Conservation (phyloP, 2,329 filamentous ascomycete genomes). For the Herpotrichia juniperi region DNA sequence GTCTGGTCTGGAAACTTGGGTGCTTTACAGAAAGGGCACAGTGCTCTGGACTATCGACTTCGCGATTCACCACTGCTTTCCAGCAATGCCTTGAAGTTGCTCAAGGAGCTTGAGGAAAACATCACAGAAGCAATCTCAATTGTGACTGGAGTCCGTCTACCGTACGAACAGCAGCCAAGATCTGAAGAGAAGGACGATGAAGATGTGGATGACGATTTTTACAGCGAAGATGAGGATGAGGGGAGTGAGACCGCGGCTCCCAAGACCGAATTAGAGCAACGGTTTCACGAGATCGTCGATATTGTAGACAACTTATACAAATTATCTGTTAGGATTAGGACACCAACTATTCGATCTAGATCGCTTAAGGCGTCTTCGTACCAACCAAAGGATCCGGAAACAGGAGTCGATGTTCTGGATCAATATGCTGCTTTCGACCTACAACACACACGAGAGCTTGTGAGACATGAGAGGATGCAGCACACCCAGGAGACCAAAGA, state of each 20-base stretch:
- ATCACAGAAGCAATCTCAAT: conserved; percentile 34
- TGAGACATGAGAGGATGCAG: conserved; percentile 27
- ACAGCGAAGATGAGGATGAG: conserved; percentile 35
- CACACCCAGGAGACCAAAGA: conserved; percentile 10
- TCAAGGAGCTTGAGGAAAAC: conserved; percentile 40
- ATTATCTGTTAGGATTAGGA: conserved; percentile 44
- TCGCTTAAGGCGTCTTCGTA: conserved; percentile 44
- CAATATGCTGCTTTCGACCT: conserved; percentile 39
- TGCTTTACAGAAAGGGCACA: conserved; percentile 44
- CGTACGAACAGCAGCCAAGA: conserved; percentile 38
- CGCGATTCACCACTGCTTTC: conserved; percentile 43
- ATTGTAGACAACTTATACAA: conserved; percentile 47
- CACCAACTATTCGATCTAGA: conserved; percentile 39
- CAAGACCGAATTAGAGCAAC: conserved; percentile 40
- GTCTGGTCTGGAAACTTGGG: conserved; percentile 46
- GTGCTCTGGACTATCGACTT: conserved; percentile 44
- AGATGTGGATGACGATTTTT: conserved; percentile 33
- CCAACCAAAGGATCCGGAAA: conserved; percentile 41
- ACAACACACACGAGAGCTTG: conserved; percentile 35
- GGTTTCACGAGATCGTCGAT: conserved; percentile 43
- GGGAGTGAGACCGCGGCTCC: conserved; percentile 24
- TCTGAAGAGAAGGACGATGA: conserved; percentile 23
- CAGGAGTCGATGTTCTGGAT: conserved; percentile 39
- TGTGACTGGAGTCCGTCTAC: conserved; percentile 33
- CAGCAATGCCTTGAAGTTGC: conserved; percentile 39